Evolutionary conservation across 345 rosid genomes (phyloP), one percentile per base, ranked within the genome.

Genomic region (Pistacia integerrima): DNA sequence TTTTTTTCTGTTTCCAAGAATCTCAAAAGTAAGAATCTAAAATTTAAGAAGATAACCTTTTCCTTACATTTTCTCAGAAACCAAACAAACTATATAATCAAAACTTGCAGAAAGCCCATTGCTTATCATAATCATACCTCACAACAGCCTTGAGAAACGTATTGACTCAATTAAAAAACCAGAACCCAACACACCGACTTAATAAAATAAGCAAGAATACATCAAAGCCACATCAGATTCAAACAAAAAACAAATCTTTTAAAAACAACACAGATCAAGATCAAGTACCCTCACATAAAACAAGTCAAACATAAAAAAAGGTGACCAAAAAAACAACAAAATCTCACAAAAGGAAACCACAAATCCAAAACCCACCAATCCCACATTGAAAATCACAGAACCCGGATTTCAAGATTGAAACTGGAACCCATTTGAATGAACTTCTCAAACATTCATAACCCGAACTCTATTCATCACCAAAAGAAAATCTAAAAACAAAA

Each of bases 201-300:
- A 36, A 11, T 36, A 56, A 55, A 66, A 13, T 54, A 57, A 20
- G 28, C 11, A n/a, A 48, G 6, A 57, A 58, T 67, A 69, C 60
- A 51, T 1, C 44, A 64, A 4, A 28, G n/a, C 5, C 55, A 51
- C 14, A 68, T 65, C 71, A 20, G 51, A 70, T 44, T 64, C 67
- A 20, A 30, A 65, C 9, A 75, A 58, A 48, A 72, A 49, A 46
- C 12, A 64, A 18, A 35, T 54, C 30, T 46, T 33, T n/a, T 35
- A 52, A 25, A 38, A 65, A 38, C 10, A 46, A 51, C 52, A 35
- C 51, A 69, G 77, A 82, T 78, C 86, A 41, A 78, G 80, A 82
- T 72, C 62, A 76, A 65, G 25, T 38, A 64, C 62, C 52, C 18
- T 41, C 36, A 1, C 18, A 58, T 14, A 62, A 52, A 52, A 70